A percentile compares a stretch with the other conserved stretches of the same genome.
These are phyloP conservation scores for Cryphonectria radicalis DNA, from an alignment of 2,329 filamentous ascomycete genomes.

Conservation along the genomic window DNA sequence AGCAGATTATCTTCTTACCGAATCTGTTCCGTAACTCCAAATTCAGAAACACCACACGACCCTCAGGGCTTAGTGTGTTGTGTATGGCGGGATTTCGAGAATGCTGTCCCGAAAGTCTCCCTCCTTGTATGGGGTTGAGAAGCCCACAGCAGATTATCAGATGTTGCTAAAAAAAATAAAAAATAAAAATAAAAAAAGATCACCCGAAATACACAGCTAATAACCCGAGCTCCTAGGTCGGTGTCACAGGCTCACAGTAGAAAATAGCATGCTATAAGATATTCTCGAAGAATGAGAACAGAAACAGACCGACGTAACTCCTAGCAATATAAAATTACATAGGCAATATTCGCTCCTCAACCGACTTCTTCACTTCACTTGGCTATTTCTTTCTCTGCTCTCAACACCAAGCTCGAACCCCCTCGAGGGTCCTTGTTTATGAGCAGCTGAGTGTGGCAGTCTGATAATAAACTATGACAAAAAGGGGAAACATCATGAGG, in stretches of 20 bases:
- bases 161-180: not conserved
- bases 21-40: conserved; percentile 1
- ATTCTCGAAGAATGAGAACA: not conserved
- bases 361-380: not conserved
- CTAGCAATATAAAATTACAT: not conserved
- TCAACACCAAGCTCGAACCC: not conserved
- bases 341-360: not conserved
- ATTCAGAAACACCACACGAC: not conserved
- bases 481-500: not conserved
- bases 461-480: not conserved
- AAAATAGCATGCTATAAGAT: not conserved
- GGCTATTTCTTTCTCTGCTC: not conserved
- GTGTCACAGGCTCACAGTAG: not conserved
- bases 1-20: not conserved
- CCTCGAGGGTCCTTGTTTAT: not conserved
- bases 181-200: no score
- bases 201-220: not conserved
- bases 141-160: not conserved
- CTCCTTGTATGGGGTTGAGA: not conserved
- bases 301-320: not conserved
- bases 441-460: not conserved
- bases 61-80: not conserved
- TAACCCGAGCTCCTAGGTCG: not conserved
- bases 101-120: not conserved
- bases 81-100: not conserved